Percentiles rank a stretch among this genome's conserved stretches.
Evolutionary conservation across 129 eudicot genomes (phyloP).

Genomic region (Escallonia herrerae): DNA sequence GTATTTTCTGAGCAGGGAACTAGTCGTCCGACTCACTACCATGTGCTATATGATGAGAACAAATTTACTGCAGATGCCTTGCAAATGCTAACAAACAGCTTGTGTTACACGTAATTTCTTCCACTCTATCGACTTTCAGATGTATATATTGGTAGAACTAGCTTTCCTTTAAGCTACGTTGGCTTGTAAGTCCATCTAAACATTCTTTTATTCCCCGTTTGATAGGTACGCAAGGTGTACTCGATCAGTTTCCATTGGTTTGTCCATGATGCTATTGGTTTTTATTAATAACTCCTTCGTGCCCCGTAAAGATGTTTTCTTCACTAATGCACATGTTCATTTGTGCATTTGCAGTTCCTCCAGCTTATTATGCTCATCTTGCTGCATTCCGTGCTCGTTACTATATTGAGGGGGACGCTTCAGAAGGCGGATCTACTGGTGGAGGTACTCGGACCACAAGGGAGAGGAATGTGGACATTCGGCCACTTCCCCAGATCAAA

Average conservation of each 20-base stretch:
- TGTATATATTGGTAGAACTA: neutral
- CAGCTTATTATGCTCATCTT: conserved; percentile 83
- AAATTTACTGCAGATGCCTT: conserved; percentile 53
- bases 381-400: conserved; percentile 83
- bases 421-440: conserved; percentile 28
- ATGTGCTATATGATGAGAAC: conserved; percentile 74
- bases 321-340: neutral
- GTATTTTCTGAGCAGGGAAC: conserved; percentile 47
- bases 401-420: conserved; percentile 40
- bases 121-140: neutral
- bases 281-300: neutral
- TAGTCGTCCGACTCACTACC: conserved; percentile 74
- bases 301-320: neutral
- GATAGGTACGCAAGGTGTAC: conserved; percentile 82
- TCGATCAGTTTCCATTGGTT: conserved; percentile 80
- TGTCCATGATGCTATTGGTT: neutral
- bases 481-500: conserved; percentile 44
- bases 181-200: neutral
- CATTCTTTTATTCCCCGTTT: neutral
- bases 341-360: conserved; percentile 48
- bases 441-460: conserved; percentile 28
- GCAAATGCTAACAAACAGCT: conserved; percentile 48
- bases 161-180: neutral
- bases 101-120: conserved; percentile 60
- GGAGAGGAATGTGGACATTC: conserved; percentile 21